A percentile compares a stretch with the other conserved stretches of the same genome.
Conservation (phyloP, 345 rosid genomes). For the Passiflora organensis region DNA sequence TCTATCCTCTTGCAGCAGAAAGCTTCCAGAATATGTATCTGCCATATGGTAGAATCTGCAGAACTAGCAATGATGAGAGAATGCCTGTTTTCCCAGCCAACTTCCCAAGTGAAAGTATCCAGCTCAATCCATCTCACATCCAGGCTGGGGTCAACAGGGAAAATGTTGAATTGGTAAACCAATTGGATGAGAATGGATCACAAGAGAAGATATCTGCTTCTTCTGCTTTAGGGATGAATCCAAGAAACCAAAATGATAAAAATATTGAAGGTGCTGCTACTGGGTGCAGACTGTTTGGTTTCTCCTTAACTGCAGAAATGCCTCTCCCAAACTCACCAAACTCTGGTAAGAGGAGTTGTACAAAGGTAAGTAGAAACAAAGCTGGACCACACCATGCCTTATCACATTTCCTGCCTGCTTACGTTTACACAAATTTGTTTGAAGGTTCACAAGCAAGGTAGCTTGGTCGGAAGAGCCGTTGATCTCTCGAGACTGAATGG, state of each 20-base stretch:
- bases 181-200: constrained; percentile 31
- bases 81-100: constrained; percentile 26
- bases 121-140: constrained; percentile 27
- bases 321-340: constrained; percentile 42
- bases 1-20: constrained; percentile 49
- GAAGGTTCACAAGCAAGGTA: constrained; percentile 98
- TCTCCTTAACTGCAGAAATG: constrained; percentile 54
- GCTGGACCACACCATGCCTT: constrained; percentile 5
- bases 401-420: constrained; percentile 14
- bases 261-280: constrained; percentile 33
- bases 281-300: constrained; percentile 84
- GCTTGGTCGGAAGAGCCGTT: constrained; percentile 84
- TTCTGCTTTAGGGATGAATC: constrained; percentile 31
- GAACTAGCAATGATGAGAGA: constrained; percentile 31
- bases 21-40: constrained; percentile 37
- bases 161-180: constrained; percentile 34
- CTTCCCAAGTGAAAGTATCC: constrained; percentile 35
- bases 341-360: constrained; percentile 84
- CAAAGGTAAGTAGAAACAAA: constrained; percentile 53
- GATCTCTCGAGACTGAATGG: constrained; percentile 71
- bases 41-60: constrained; percentile 37
- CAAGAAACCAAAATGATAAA: constrained; percentile 33
- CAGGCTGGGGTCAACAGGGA: constrained; percentile 27
- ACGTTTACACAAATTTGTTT: constrained; percentile 2
- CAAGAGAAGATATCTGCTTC: constrained; percentile 35